Evolutionary conservation across 345 rosid species (phyloP).

Genomic region (Abelmoschus esculentus): DNA sequence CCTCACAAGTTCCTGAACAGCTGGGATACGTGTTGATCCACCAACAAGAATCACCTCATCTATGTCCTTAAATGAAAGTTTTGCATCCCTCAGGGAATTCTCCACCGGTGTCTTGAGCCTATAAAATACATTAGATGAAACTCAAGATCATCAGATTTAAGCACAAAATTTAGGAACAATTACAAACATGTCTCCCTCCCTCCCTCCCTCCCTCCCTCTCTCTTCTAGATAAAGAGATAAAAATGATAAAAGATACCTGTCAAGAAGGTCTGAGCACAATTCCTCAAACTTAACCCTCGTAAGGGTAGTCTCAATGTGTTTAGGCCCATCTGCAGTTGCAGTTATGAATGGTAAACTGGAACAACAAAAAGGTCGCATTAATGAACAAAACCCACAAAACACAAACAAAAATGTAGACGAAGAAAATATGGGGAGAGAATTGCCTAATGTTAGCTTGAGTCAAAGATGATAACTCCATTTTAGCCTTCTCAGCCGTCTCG

Average conservation of each 20-base stretch:
- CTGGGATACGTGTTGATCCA: constrained; percentile 96
- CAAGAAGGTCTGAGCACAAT: constrained; percentile 79
- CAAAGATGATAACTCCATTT: constrained; percentile 90
- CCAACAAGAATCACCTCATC: constrained; percentile 99
- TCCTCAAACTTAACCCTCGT: constrained; percentile 94
- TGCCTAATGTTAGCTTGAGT: constrained; percentile 89
- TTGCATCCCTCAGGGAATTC: constrained; percentile 80
- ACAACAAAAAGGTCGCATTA: not conserved
- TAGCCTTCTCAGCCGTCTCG: constrained; percentile 94
- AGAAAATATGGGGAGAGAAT: not conserved
- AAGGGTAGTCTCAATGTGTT: constrained; percentile 88
- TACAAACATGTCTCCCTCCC: not conserved
- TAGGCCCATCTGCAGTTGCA: constrained; percentile 97
- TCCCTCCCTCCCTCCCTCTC: no score
- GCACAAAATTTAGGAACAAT: not conserved
- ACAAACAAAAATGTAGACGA: not conserved
- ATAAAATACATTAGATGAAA: not conserved
- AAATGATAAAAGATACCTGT: constrained; percentile 44
- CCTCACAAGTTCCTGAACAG: constrained; percentile 89
- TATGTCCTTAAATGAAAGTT: constrained; percentile 69
- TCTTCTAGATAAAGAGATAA: not conserved
- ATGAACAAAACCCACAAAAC: not conserved
- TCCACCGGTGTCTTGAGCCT: constrained; percentile 89
- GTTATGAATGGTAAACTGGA: constrained; percentile 95
- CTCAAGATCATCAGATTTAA: not conserved